Evolutionary conservation across 805 yeast genomes (phyloP).

Genomic region (Dipodascopsis uninucleata): DNA sequence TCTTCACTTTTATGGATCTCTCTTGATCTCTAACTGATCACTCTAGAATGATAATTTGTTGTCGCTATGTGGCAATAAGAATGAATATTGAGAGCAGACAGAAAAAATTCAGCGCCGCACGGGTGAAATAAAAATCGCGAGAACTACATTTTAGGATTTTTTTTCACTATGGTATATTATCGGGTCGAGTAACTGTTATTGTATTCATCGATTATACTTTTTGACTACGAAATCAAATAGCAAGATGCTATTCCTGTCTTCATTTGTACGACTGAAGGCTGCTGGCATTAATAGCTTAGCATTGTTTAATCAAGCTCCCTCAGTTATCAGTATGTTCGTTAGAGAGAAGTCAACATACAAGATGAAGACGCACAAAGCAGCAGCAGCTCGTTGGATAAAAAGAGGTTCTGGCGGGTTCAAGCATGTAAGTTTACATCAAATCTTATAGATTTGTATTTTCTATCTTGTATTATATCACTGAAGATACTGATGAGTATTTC

Average conservation of each 20-base stretch:
- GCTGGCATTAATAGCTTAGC: slow-evolving; percentile 23
- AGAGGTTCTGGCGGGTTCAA: slow-evolving; percentile 24
- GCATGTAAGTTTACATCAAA: slow-evolving; percentile 14
- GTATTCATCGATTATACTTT: background rate
- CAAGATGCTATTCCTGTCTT: background rate
- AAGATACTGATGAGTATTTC: background rate
- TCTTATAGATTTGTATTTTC: background rate
- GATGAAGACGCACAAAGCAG: slow-evolving; percentile 26
- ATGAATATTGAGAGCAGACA: too few species aligned
- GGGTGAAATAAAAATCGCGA: too few species aligned
- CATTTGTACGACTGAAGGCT: background rate
- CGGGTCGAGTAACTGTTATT: too few species aligned
- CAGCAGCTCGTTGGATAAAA: slow-evolving; percentile 22
- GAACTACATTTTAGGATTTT: too few species aligned
- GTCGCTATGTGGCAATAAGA: too few species aligned
- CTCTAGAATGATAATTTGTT: too few species aligned
- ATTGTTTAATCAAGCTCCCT: slow-evolving; percentile 35
- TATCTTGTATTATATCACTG: background rate
- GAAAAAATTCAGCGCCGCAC: too few species aligned
- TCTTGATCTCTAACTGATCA: too few species aligned
- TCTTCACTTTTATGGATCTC: too few species aligned
- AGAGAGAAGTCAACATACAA: slow-evolving; percentile 10
- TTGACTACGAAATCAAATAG: background rate
- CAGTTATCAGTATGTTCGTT: slow-evolving; percentile 31
- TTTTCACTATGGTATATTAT: too few species aligned